These are phyloP conservation scores for Colletotrichum spinosum DNA, from an alignment of 2,329 filamentous ascomycete genomes.

Conservation along the genomic window DNA sequence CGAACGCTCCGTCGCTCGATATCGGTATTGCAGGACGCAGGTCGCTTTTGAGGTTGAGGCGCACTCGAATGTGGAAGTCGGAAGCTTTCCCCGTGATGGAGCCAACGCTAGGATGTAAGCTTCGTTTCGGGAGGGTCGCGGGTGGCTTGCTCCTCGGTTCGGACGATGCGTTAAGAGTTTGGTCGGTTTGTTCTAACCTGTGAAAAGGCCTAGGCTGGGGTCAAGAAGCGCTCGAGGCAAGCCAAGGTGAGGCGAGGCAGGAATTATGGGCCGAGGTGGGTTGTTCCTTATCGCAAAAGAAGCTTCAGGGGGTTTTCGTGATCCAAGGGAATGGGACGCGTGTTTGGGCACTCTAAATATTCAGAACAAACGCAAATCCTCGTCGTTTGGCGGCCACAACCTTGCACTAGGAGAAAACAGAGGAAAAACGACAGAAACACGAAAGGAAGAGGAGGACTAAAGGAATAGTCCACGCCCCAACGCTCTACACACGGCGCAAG, in stretches of 20 bases:
- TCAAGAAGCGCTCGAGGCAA: too few species aligned
- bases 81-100: conserved; percentile 9
- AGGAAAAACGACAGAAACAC: not conserved
- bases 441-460: not conserved
- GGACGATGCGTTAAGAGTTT: not conserved
- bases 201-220: too few species aligned
- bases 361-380: too few species aligned
- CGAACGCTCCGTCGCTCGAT: not conserved
- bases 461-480: not conserved
- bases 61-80: not conserved
- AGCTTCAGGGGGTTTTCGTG: too few species aligned
- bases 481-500: conserved; percentile 1
- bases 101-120: conserved; percentile 11
- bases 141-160: conserved; percentile 9
- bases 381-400: too few species aligned
- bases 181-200: too few species aligned
- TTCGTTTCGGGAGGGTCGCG: conserved; percentile 6
- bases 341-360: not conserved
- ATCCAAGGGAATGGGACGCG: not conserved
- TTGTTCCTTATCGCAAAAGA: not conserved
- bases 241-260: too few species aligned
- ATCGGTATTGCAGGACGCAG: not conserved
- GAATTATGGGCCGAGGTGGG: not conserved
- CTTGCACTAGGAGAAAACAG: not conserved
- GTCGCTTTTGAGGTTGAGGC: not conserved